A percentile compares a stretch with the other conserved stretches of the same genome.
These are phyloP conservation scores for Ganoderma leucocontextum DNA, from an alignment of 1,284 basidiomycete species.

Conservation along the genomic window DNA sequence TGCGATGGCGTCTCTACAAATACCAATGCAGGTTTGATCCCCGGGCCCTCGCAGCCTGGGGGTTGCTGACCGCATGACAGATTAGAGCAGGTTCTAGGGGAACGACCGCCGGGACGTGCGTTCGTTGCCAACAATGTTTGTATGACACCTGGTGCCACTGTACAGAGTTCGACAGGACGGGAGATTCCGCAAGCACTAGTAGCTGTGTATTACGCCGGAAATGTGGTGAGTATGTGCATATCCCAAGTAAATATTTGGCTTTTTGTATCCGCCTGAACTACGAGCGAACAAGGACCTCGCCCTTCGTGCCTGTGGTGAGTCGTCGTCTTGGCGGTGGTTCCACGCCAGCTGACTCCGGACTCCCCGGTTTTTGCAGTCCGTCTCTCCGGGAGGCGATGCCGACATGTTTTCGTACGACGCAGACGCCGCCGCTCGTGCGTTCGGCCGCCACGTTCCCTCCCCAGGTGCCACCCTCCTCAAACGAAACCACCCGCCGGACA, in stretches of 20 bases:
- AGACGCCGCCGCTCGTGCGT: neutral
- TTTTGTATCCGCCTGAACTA: neutral
- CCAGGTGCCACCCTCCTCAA: neutral
- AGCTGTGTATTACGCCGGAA: neutral
- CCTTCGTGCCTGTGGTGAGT: neutral
- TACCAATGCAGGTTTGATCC: neutral
- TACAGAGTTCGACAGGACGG: neutral
- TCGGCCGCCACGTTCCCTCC: neutral
- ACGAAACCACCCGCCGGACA: neutral
- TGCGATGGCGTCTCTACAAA: neutral
- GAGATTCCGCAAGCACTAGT: neutral
- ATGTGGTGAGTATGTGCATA: neutral
- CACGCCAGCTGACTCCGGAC: neutral
- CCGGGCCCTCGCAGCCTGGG: neutral
- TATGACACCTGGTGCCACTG: neutral
- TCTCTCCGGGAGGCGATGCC: no score
- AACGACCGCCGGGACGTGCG: neutral
- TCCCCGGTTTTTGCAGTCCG: neutral
- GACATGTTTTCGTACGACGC: neutral
- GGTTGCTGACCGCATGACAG: neutral
- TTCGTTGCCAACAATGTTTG: neutral
- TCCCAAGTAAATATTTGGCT: neutral
- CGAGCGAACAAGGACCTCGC: neutral
- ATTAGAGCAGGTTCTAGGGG: neutral
- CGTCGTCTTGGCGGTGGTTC: neutral